Evolutionary conservation across 768 basidiomycete species (phyloP).

Genomic region (Dendrothele bispora): DNA sequence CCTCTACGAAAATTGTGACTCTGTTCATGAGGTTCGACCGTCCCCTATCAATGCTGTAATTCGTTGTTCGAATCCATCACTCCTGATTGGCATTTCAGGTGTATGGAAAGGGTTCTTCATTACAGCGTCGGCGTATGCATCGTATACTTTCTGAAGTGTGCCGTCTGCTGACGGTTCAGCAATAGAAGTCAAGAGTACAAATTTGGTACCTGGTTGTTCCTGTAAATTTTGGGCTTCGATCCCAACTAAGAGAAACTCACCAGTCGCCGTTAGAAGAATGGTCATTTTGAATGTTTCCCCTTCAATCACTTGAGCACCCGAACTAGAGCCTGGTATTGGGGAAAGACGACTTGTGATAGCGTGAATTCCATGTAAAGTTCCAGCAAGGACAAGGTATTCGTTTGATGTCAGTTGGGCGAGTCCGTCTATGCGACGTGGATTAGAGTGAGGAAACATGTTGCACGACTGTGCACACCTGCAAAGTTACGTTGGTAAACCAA

Average conservation of each 20-base stretch:
- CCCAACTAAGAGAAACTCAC: conserved; percentile 52
- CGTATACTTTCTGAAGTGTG: conserved; percentile 84
- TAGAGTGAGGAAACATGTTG: conserved; percentile 4
- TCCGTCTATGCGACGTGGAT: conserved; percentile 61
- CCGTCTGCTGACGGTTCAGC: conserved; percentile 72
- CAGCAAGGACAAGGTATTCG: conserved; percentile 93
- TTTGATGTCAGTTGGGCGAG: conserved; percentile 88
- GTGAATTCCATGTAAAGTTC: conserved; percentile 96
- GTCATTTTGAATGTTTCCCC: conserved; percentile 95
- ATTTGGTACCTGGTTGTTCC: conserved; percentile 86
- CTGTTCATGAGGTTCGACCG: conserved; percentile 14
- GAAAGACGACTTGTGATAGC: conserved; percentile 95
- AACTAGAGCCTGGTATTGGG: conserved; percentile 70
- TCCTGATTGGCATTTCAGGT: conserved; percentile 98
- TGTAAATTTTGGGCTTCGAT: no score
- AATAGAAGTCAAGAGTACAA: conserved; percentile 86
- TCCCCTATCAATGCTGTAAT: conserved; percentile 60
- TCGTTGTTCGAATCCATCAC: conserved; percentile 80
- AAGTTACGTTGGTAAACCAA: conserved; percentile 93
- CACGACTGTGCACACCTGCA: conserved; percentile 55
- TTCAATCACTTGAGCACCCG: conserved; percentile 93
- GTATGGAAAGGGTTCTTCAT: conserved; percentile 99
- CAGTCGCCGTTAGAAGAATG: conserved; percentile 86
- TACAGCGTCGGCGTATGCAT: conserved; percentile 90
- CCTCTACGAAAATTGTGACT: no score